Conservation (phyloP, 495 filamentous ascomycete species). For the Aspergillus panamensis region DNA sequence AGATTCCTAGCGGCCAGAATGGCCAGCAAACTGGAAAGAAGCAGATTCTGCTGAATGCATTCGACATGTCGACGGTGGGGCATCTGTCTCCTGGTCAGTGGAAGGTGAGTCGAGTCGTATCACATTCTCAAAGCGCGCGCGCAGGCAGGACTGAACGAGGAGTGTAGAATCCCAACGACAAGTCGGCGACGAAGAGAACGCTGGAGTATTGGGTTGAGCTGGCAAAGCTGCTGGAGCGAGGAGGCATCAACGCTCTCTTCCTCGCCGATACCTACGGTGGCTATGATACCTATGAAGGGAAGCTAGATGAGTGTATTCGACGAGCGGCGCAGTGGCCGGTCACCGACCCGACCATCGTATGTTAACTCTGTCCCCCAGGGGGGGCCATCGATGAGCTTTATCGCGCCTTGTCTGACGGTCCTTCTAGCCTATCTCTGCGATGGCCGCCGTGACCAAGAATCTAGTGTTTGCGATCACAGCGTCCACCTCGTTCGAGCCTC, state of each 20-base stretch:
- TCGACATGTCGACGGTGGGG: slow-evolving; percentile 59
- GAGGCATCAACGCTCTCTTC: slow-evolving; percentile 58
- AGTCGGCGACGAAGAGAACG: slow-evolving; percentile 52
- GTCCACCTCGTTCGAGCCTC: slow-evolving; percentile 57
- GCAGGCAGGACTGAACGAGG: not conserved
- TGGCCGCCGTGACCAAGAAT: slow-evolving; percentile 49
- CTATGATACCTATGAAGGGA: slow-evolving; percentile 56
- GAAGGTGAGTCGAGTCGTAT: slow-evolving; percentile 44
- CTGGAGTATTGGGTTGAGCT: slow-evolving; percentile 59
- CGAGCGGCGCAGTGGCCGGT: slow-evolving; percentile 58
- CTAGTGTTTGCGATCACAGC: slow-evolving; percentile 47
- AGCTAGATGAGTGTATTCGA: slow-evolving; percentile 48
- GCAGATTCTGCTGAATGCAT: slow-evolving; percentile 62
- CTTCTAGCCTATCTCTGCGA: slow-evolving; percentile 41
- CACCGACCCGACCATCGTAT: slow-evolving; percentile 53
- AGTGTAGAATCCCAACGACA: slow-evolving; percentile 54
- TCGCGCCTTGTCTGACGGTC: slow-evolving; percentile 10
- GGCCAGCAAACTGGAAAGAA: slow-evolving; percentile 47
- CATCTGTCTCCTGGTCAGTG: slow-evolving; percentile 64
- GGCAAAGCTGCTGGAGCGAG: slow-evolving; percentile 56
- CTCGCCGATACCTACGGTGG: slow-evolving; percentile 60
- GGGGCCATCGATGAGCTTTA: not conserved
- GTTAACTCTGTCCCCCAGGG: slow-evolving; percentile 13
- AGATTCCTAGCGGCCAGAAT: not conserved
- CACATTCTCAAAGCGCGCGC: not conserved